A percentile compares a stretch with the other conserved stretches of the same genome.
Conservation (phyloP, 768 basidiomycete genomes). For the Naganishia kalamii region DNA sequence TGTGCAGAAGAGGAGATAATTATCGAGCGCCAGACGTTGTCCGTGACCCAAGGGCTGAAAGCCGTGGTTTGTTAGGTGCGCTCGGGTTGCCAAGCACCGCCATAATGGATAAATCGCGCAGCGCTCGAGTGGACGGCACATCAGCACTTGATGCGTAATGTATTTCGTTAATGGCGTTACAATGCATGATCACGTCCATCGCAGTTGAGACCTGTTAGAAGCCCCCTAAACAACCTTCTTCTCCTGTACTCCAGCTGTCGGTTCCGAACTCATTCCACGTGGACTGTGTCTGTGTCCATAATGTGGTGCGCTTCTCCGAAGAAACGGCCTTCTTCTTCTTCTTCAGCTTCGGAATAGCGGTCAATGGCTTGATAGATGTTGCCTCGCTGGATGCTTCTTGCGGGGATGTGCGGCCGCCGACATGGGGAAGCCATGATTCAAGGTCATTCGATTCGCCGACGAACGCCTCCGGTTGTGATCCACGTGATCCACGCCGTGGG, state of each 20-base stretch:
- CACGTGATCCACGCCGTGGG: too few species aligned
- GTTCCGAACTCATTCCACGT: neutral
- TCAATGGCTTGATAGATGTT: neutral
- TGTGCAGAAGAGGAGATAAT: neutral
- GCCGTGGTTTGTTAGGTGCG: too few species aligned
- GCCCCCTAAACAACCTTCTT: slow-evolving; percentile 12
- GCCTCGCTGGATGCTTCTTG: neutral
- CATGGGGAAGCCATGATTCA: slow-evolving; percentile 1
- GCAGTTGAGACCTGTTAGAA: neutral
- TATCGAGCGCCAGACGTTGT: too few species aligned
- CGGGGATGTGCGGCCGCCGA: neutral
- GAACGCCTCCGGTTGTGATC: neutral
- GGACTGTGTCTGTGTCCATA: slow-evolving; percentile 7
- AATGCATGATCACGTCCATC: neutral
- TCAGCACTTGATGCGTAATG: too few species aligned
- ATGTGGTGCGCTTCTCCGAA: slow-evolving; percentile 5
- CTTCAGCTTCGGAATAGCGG: slow-evolving; percentile 4
- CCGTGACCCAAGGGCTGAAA: too few species aligned
- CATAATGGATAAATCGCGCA: too few species aligned
- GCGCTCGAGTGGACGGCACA: too few species aligned
- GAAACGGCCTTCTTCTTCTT: slow-evolving; percentile 17
- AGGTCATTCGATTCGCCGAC: neutral
- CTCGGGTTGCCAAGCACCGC: too few species aligned
- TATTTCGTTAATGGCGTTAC: slow-evolving; percentile 1
- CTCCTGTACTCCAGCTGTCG: slow-evolving; percentile 3